Evolutionary conservation across 208 protist genomes (phyloP), one percentile per base, ranked within the genome.

Genomic region (Porcisia deanei): DNA sequence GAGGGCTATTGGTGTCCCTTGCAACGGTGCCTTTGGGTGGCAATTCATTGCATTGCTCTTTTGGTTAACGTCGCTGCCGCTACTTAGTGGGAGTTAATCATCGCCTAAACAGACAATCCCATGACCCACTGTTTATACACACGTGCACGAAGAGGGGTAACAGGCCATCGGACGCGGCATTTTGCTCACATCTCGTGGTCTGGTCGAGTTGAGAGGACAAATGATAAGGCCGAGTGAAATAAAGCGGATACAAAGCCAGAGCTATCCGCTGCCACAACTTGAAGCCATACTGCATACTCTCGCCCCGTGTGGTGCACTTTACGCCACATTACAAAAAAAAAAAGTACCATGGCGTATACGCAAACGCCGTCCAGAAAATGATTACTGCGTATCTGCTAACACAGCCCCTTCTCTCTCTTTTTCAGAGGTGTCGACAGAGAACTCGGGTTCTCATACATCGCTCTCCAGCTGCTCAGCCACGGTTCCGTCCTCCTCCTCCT

Each of bases 81-180:
- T 12, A 34, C 61, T 71, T 57, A 57, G 66, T 22, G 66, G 66
- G 25, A 16, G 43, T 71, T 71, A 71, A 71, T 71, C 66, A 47
- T 43, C 45, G 25, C 39, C 45, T 78, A 22, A 55, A 25, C 4
- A 63, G 52, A 16, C 34, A 70, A 70, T 37, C n/a, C 49, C 30
- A 61, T 70, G 39, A 61, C 18, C 7, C 34, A 61, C 34, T 34
- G 61, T 70, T n/a, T 64, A 53, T 45, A 34, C 45, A 54, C 55
- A 30, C 47, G 64, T n/a, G 43, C 2, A 68, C 14, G n/a, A 20
- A 0, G 20, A 43, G 39, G 22, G 8, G 12, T 18, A 25, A 30
- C 30, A 30, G 30, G 30, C 30, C 61, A 6, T 37, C 34, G 39
- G 6, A 20, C 14, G 6, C 25, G 20, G 34, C 34, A 37, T 22